phyloP scores from a whole-genome alignment of 1,284 basidiomycete genomes.

The Erythrobasidium hasegawianum region DNA sequence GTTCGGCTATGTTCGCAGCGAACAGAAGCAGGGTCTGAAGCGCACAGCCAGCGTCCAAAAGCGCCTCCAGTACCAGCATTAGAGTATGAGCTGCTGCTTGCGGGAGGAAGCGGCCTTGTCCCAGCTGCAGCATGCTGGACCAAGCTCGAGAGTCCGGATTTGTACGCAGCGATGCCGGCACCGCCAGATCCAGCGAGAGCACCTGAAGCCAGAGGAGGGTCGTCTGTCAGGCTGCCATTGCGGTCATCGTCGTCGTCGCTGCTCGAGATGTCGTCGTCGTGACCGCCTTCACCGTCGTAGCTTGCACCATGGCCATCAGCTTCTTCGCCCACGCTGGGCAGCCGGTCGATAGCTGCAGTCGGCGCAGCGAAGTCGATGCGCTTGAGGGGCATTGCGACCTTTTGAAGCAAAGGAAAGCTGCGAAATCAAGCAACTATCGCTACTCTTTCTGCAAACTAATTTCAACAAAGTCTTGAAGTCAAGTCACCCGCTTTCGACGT shows the following conservation, averaged over 20 bases:
- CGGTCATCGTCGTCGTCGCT: background rate
- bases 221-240: too few relatives aligned
- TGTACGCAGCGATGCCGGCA: background rate
- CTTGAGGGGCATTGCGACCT: constrained; percentile 16
- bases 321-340: constrained; percentile 18
- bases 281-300: constrained; percentile 11
- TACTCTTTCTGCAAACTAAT: background rate
- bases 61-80: constrained; percentile 23
- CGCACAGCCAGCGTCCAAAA: constrained; percentile 33
- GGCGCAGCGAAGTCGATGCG: constrained; percentile 34
- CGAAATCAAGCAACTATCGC: background rate
- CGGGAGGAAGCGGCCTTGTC: background rate
- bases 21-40: background rate
- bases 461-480: background rate
- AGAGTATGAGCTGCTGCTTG: background rate
- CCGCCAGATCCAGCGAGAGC: too few relatives aligned
- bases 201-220: too few relatives aligned
- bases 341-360: constrained; percentile 12
- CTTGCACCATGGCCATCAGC: constrained; percentile 13
- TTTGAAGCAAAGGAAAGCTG: background rate
- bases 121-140: background rate
- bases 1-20: background rate
- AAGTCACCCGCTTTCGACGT: background rate
- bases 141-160: background rate
- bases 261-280: constrained; percentile 16